phyloP scores from a whole-genome alignment of 495 filamentous ascomycete species.

The Neurospora terricola region DNA sequence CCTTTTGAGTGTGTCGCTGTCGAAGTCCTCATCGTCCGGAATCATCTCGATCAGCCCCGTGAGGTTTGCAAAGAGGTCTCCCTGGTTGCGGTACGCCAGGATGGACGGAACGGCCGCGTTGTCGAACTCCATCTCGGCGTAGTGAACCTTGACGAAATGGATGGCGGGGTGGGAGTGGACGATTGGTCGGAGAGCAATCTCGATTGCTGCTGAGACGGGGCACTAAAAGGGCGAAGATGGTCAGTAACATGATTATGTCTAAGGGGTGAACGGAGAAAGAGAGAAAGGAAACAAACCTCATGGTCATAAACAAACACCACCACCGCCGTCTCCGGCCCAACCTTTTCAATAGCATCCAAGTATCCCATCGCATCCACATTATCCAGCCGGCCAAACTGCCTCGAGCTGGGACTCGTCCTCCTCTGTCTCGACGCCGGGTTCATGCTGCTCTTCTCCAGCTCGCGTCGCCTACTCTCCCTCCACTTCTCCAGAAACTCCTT shows the following conservation, averaged over 20 bases:
- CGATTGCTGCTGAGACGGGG: slow-evolving; percentile 61
- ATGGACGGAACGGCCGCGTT: slow-evolving; percentile 80
- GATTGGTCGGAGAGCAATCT: slow-evolving; percentile 63
- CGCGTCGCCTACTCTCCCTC: slow-evolving; percentile 66
- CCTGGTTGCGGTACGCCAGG: slow-evolving; percentile 72
- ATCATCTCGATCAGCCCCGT: slow-evolving; percentile 82
- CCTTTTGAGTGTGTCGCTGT: slow-evolving; percentile 36
- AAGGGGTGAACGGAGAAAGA: background rate
- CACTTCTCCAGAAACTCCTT: slow-evolving; percentile 76
- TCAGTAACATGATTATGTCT: background rate
- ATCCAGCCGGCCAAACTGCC: slow-evolving; percentile 67
- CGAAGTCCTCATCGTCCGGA: slow-evolving; percentile 51
- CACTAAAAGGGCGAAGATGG: slow-evolving; percentile 41
- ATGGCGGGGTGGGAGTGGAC: slow-evolving; percentile 57
- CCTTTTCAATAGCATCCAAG: slow-evolving; percentile 89
- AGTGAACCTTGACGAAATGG: slow-evolving; percentile 86
- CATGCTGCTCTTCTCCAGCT: slow-evolving; percentile 52
- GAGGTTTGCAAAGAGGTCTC: slow-evolving; percentile 83
- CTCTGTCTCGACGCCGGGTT: slow-evolving; percentile 34
- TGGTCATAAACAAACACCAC: slow-evolving; percentile 92
- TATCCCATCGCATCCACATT: slow-evolving; percentile 85
- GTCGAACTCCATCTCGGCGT: slow-evolving; percentile 91
- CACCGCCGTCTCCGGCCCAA: slow-evolving; percentile 70
- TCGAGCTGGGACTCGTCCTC: slow-evolving; percentile 58
- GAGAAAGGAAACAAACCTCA: slow-evolving; percentile 47